Conservation (phyloP, 768 basidiomycete genomes). For the Phlebiopsis gigantea region DNA sequence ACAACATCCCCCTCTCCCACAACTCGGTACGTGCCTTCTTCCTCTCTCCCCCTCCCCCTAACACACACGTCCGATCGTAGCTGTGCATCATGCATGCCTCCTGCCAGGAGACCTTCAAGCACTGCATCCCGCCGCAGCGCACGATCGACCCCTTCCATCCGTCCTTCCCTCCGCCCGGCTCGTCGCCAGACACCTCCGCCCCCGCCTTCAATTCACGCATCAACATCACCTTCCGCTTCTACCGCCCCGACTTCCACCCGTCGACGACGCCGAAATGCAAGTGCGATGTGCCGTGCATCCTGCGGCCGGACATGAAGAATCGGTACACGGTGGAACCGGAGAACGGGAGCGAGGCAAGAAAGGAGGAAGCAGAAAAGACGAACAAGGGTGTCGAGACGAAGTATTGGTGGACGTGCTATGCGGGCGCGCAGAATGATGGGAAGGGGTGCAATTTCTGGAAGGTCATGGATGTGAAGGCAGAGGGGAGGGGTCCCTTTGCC, state of each 20-base stretch:
- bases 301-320: constrained; percentile 79
- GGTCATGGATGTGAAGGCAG: constrained; percentile 61
- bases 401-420: constrained; percentile 83
- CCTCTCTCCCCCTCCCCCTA: not conserved
- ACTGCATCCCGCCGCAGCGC: constrained; percentile 67
- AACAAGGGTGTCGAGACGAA: constrained; percentile 33
- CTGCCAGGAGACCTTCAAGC: constrained; percentile 80
- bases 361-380: not conserved
- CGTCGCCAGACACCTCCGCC: not conserved
- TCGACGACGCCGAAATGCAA: constrained; percentile 63
- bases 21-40: constrained; percentile 54
- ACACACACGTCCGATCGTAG: constrained; percentile 30
- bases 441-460: constrained; percentile 77
- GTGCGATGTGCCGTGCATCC: constrained; percentile 64
- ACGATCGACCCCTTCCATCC: constrained; percentile 72
- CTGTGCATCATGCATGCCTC: constrained; percentile 85
- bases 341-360: not conserved
- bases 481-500: constrained; percentile 54
- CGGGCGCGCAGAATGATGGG: constrained; percentile 78
- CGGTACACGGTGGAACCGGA: constrained; percentile 25
- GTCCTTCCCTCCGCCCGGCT: constrained; percentile 23
- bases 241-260: constrained; percentile 74
- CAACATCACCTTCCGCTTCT: constrained; percentile 85
- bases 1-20: constrained; percentile 70
- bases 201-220: constrained; percentile 66